Conservation (phyloP, 768 basidiomycete genomes). For the Clathrus columnatus region DNA sequence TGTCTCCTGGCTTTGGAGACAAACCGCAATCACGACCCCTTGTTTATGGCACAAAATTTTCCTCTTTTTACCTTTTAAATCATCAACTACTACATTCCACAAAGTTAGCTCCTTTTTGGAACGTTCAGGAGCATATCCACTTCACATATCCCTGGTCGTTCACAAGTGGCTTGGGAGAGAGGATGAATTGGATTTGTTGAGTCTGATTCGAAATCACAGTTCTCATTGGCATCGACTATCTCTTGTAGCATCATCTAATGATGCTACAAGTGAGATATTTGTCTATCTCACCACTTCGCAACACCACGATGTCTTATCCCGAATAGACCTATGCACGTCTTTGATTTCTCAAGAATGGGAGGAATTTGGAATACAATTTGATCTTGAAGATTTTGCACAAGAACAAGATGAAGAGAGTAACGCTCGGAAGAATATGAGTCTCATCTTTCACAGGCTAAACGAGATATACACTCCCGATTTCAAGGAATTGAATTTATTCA, state of each 20-base stretch:
- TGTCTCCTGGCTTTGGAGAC: conserved; percentile 55
- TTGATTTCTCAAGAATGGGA: not conserved
- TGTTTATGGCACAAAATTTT: conserved; percentile 51
- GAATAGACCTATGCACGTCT: not conserved
- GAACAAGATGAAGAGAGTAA: not conserved
- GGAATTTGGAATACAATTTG: not conserved
- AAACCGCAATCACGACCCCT: conserved; percentile 45
- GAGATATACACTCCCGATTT: conserved; percentile 3
- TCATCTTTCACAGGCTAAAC: conserved; percentile 7
- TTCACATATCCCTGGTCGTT: conserved; percentile 46
- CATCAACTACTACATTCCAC: conserved; percentile 30
- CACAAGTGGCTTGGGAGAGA: conserved; percentile 20
- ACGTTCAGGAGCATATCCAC: conserved; percentile 43
- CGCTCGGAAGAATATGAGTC: conserved; percentile 1
- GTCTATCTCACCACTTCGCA: conserved; percentile 1
- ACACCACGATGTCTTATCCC: conserved; percentile 2
- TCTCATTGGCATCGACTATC: conserved; percentile 42
- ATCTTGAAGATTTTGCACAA: not conserved
- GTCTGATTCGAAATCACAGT: conserved; percentile 45
- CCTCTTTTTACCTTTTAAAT: conserved; percentile 35
- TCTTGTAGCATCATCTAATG: conserved; percentile 11
- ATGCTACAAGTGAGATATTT: conserved; percentile 12
- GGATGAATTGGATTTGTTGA: conserved; percentile 31
- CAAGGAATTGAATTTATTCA: conserved; percentile 12
- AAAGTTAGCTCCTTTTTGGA: conserved; percentile 48